Evolutionary conservation across 2,329 filamentous ascomycete species (phyloP).

Genomic region (Daldinia eschscholtzii): DNA sequence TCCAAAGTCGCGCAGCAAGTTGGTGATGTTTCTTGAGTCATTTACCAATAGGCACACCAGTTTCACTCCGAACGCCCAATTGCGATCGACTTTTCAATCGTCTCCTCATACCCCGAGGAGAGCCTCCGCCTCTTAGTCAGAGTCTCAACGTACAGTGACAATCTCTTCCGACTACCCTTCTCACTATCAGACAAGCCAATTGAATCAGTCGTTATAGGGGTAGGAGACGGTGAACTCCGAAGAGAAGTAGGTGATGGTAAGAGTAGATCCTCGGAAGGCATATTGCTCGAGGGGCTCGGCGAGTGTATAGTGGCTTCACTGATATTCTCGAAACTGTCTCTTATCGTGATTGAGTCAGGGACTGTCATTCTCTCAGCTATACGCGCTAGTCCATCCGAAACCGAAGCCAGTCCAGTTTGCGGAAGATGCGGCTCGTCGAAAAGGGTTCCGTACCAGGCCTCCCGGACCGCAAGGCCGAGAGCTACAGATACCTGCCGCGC

Average conservation of each 20-base stretch:
- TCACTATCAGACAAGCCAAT: constrained; percentile 31
- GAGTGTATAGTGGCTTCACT: neutral
- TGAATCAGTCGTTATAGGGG: constrained; percentile 45
- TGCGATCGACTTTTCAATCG: neutral
- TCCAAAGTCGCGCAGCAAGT: neutral
- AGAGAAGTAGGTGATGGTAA: constrained; percentile 14
- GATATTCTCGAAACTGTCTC: neutral
- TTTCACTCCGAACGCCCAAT: too few relatives aligned
- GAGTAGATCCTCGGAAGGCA: constrained; percentile 22
- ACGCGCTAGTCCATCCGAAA: neutral
- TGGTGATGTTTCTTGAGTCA: too few relatives aligned
- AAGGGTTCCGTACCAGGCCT: constrained; percentile 64
- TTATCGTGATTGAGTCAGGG: neutral
- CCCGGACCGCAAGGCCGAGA: constrained; percentile 72
- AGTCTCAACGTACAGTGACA: constrained; percentile 34
- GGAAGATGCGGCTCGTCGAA: constrained; percentile 46
- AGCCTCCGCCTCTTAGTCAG: constrained; percentile 32
- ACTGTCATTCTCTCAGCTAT: neutral
- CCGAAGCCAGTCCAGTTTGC: constrained; percentile 19
- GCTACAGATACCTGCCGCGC: constrained; percentile 75
- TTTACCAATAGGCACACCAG: too few relatives aligned
- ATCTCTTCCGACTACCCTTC: constrained; percentile 37
- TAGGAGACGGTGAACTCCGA: constrained; percentile 19
- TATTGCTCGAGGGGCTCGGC: constrained; percentile 12
- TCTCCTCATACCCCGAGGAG: neutral